These are phyloP conservation scores for Penicillium argentinense DNA, from an alignment of 495 filamentous ascomycete species.

Conservation along the genomic window DNA sequence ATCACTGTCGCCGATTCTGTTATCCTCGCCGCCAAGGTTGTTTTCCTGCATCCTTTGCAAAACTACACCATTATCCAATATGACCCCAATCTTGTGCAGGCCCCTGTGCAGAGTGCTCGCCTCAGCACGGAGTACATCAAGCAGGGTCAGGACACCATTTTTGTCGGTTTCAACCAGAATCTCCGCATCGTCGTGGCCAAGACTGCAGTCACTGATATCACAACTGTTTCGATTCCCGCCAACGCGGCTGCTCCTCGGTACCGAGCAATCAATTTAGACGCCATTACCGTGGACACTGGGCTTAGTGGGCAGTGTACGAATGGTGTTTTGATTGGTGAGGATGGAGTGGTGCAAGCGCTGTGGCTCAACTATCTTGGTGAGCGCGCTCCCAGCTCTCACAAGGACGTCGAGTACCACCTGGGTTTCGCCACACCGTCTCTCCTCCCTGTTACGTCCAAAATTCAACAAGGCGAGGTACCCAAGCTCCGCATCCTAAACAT, in stretches of 20 bases:
- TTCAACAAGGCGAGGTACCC: slow-evolving; percentile 75
- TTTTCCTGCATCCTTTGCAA: slow-evolving; percentile 97
- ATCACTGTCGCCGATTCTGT: slow-evolving; percentile 95
- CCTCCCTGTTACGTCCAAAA: slow-evolving; percentile 78
- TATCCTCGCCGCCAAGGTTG: slow-evolving; percentile 87
- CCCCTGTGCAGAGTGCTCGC: slow-evolving; percentile 85
- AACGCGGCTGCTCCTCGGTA: slow-evolving; percentile 91
- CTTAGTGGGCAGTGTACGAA: slow-evolving; percentile 91
- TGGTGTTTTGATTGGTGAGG: slow-evolving; percentile 84
- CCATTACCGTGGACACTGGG: slow-evolving; percentile 93
- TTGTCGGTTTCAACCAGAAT: slow-evolving; percentile 97
- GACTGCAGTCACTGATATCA: slow-evolving; percentile 95
- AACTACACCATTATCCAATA: slow-evolving; percentile 97
- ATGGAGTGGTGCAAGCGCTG: slow-evolving; percentile 88
- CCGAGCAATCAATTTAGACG: slow-evolving; percentile 93
- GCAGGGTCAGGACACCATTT: slow-evolving; percentile 87
- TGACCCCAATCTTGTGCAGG: slow-evolving; percentile 87
- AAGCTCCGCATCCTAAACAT: slow-evolving; percentile 86
- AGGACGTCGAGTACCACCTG: slow-evolving; percentile 96
- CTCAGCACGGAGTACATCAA: slow-evolving; percentile 80
- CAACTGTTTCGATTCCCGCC: slow-evolving; percentile 92
- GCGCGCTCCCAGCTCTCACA: slow-evolving; percentile 69
- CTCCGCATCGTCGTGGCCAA: slow-evolving; percentile 89
- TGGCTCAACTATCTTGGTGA: slow-evolving; percentile 98
- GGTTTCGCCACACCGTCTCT: slow-evolving; percentile 87